Conservation (phyloP, 2,329 filamentous ascomycete species). For the Chaetomium globosum region DNA sequence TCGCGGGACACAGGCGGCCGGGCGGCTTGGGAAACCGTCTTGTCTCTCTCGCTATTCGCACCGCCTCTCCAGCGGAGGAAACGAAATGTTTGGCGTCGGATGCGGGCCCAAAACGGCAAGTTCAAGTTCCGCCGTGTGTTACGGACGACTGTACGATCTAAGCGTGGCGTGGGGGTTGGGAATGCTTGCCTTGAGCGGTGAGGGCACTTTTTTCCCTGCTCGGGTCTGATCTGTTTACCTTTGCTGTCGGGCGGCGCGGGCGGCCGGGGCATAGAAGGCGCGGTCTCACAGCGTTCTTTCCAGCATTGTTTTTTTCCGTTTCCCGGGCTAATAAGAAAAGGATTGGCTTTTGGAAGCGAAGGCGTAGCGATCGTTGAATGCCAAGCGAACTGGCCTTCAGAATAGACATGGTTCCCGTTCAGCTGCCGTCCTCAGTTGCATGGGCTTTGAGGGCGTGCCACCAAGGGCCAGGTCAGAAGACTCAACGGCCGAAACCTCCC, state of each 20-base stretch:
- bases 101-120: neutral
- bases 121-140: slow-evolving; percentile 2
- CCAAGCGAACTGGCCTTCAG: neutral
- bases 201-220: neutral
- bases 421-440: neutral
- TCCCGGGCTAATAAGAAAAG: neutral
- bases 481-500: neutral
- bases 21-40: neutral
- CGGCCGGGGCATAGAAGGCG: slow-evolving; percentile 14
- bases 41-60: neutral
- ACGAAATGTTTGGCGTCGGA: neutral
- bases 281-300: slow-evolving; percentile 1
- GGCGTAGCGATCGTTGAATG: neutral
- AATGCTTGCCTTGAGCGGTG: neutral
- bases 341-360: slow-evolving; percentile 2
- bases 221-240: slow-evolving; percentile 11
- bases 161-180: slow-evolving; percentile 19
- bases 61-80: neutral
- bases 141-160: slow-evolving; percentile 15
- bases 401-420: neutral
- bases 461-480: neutral
- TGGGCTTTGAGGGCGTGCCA: neutral
- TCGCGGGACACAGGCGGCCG: neutral
- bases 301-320: slow-evolving; percentile 6
- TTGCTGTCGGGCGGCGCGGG: neutral